phyloP scores from a whole-genome alignment of 2,329 filamentous ascomycete genomes.

The Sporothrix sp. region DNA sequence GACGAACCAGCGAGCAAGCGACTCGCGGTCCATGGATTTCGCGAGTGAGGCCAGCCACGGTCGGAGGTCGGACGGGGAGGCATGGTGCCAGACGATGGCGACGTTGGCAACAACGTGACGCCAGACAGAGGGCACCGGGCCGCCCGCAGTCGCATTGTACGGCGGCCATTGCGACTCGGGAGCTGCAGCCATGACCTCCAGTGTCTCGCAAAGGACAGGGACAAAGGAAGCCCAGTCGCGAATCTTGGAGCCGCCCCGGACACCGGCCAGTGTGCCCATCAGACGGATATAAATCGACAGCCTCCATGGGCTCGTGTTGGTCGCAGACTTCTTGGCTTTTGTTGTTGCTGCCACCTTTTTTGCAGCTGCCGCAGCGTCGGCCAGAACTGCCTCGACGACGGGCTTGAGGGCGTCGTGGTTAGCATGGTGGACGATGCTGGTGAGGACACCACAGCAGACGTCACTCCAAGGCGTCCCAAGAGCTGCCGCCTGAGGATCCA shows the following conservation, averaged over 20 bases:
- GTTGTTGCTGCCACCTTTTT: slow-evolving; percentile 29
- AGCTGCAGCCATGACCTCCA: slow-evolving; percentile 33
- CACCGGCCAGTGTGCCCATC: slow-evolving; percentile 61
- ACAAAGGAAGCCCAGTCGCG: slow-evolving; percentile 60
- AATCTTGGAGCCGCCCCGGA: slow-evolving; percentile 71
- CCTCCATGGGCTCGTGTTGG: slow-evolving; percentile 27
- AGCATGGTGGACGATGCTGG: slow-evolving; percentile 75
- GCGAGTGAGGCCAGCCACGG: slow-evolving; percentile 57
- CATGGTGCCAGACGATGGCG: slow-evolving; percentile 62
- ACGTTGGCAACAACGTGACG: slow-evolving; percentile 45
- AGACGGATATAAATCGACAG: slow-evolving; percentile 45
- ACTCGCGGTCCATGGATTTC: slow-evolving; percentile 53
- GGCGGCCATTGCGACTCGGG: neutral
- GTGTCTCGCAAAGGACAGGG: slow-evolving; percentile 41
- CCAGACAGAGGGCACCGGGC: slow-evolving; percentile 40
- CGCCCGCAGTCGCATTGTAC: no score
- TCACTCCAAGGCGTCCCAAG: slow-evolving; percentile 44
- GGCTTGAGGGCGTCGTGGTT: slow-evolving; percentile 62
- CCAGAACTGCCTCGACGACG: slow-evolving; percentile 52
- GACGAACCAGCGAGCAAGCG: slow-evolving; percentile 64
- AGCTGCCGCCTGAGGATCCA: slow-evolving; percentile 15
- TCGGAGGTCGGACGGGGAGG: slow-evolving; percentile 70
- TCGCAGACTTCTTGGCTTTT: slow-evolving; percentile 24
- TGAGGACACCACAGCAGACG: slow-evolving; percentile 65
- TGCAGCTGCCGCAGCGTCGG: slow-evolving; percentile 28